These are phyloP conservation scores for Cladobotryum protrusum DNA, from an alignment of 2,329 filamentous ascomycete species.

Conservation along the genomic window DNA sequence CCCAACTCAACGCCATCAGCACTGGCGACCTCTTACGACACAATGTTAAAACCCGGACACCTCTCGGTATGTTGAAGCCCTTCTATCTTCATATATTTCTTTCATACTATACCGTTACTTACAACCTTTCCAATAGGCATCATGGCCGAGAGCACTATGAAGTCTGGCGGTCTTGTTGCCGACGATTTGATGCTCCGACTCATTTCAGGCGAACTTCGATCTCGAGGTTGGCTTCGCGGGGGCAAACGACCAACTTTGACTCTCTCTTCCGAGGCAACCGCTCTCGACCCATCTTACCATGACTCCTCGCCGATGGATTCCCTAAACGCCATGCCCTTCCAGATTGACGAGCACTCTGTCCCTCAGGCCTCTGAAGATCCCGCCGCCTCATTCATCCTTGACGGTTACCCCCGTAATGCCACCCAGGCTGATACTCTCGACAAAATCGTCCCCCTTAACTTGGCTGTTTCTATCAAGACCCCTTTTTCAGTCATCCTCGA, in stretches of 20 bases:
- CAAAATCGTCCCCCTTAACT: constrained; percentile 82
- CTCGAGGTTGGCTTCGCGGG: constrained; percentile 71
- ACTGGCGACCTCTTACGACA: constrained; percentile 87
- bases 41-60: constrained; percentile 85
- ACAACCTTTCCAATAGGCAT: constrained; percentile 53
- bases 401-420: constrained; percentile 90
- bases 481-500: constrained; percentile 81
- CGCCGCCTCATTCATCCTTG: constrained; percentile 83
- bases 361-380: constrained; percentile 59
- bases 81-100: not conserved
- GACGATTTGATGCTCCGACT: constrained; percentile 88
- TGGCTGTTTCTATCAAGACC: constrained; percentile 81
- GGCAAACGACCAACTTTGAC: constrained; percentile 42
- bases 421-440: constrained; percentile 73
- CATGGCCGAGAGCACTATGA: constrained; percentile 85
- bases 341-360: constrained; percentile 31
- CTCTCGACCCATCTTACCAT: constrained; percentile 21
- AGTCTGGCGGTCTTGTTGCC: constrained; percentile 79
- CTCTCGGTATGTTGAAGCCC: constrained; percentile 56
- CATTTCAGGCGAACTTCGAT: constrained; percentile 82
- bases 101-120: constrained; percentile 5
- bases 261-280: constrained; percentile 37
- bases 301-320: constrained; percentile 29
- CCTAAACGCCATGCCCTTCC: constrained; percentile 35
- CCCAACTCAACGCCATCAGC: constrained; percentile 84